A percentile compares a stretch with the other conserved stretches of the same genome.
These are phyloP conservation scores for Inonotus obliquus DNA, from an alignment of 1,284 basidiomycete genomes.

Conservation along the genomic window DNA sequence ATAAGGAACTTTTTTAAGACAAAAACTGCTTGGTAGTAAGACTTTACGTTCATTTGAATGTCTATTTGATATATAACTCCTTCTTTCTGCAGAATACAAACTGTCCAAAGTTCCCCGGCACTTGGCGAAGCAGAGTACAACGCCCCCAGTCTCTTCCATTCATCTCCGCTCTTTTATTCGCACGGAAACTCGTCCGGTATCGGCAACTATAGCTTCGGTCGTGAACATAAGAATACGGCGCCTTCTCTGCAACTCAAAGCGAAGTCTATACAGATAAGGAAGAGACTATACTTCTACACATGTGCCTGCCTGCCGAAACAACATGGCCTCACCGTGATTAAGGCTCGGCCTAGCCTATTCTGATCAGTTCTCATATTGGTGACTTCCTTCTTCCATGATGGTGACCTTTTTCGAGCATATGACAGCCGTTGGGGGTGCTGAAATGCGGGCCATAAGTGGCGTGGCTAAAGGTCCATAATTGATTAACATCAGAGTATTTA, in stretches of 20 bases:
- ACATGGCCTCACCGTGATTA: slow-evolving; percentile 6
- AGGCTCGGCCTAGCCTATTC: slow-evolving; percentile 13
- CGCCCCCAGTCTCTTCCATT: not conserved
- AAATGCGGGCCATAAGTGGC: not conserved
- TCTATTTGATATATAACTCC: not conserved
- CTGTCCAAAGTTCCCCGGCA: not conserved
- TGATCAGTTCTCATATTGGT: slow-evolving; percentile 6
- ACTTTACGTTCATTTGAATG: not conserved
- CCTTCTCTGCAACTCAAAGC: slow-evolving; percentile 14
- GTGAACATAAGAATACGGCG: slow-evolving; percentile 5
- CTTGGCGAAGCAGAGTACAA: not conserved
- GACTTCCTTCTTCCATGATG: slow-evolving; percentile 1
- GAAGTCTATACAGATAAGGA: slow-evolving; percentile 16
- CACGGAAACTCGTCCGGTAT: slow-evolving; percentile 2
- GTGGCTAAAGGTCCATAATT: not conserved
- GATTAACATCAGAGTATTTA: slow-evolving; percentile 6
- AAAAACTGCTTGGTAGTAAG: not conserved
- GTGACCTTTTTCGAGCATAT: slow-evolving; percentile 10
- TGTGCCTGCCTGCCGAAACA: slow-evolving; percentile 8
- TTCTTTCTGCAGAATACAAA: not conserved
- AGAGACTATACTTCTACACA: not conserved
- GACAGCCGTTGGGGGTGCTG: slow-evolving; percentile 4
- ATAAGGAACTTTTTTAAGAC: not conserved
- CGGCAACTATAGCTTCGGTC: not conserved
- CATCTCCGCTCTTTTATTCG: slow-evolving; percentile 3